Percentiles rank a stretch among this genome's conserved stretches.
phyloP scores from a whole-genome alignment of 1,139 yeast species.

The Geotrichum carabidarum region DNA sequence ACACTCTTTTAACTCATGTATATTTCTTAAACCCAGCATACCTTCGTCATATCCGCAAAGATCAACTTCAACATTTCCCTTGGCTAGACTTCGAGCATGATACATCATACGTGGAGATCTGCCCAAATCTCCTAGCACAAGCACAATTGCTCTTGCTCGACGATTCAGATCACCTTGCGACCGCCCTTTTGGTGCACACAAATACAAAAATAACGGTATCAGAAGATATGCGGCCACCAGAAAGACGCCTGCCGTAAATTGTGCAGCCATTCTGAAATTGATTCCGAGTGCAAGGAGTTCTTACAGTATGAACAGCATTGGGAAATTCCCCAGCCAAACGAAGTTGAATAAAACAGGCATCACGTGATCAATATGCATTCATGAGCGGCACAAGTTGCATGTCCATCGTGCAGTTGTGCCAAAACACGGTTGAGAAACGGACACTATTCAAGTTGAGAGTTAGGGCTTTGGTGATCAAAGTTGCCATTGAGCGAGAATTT shows the following conservation, averaged over 20 bases:
- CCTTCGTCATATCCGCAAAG: slow-evolving; percentile 89
- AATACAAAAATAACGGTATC: slow-evolving; percentile 18
- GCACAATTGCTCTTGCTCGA: slow-evolving; percentile 57
- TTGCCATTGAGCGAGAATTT: too few species aligned
- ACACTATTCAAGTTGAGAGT: too few species aligned
- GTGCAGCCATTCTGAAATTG: background rate
- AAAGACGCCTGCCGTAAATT: slow-evolving; percentile 14
- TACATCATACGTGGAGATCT: slow-evolving; percentile 94
- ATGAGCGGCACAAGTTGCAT: too few species aligned
- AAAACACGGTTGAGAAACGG: too few species aligned
- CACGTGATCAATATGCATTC: too few species aligned
- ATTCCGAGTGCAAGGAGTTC: too few species aligned
- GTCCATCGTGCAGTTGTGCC: too few species aligned
- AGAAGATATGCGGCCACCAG: slow-evolving; percentile 17
- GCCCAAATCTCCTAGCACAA: slow-evolving; percentile 90
- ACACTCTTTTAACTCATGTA: background rate
- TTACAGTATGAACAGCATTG: too few species aligned
- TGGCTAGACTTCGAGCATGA: slow-evolving; percentile 78
- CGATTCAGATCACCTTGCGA: slow-evolving; percentile 19
- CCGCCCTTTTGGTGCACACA: slow-evolving; percentile 14
- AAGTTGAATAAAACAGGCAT: too few species aligned
- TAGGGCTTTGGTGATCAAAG: too few species aligned
- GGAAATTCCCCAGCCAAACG: too few species aligned
- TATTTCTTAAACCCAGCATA: slow-evolving; percentile 52
- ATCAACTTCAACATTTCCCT: slow-evolving; percentile 66